Evolutionary conservation across 23 red algal genomes (phyloP).

Genomic region (Gracilaria gracilis): DNA sequence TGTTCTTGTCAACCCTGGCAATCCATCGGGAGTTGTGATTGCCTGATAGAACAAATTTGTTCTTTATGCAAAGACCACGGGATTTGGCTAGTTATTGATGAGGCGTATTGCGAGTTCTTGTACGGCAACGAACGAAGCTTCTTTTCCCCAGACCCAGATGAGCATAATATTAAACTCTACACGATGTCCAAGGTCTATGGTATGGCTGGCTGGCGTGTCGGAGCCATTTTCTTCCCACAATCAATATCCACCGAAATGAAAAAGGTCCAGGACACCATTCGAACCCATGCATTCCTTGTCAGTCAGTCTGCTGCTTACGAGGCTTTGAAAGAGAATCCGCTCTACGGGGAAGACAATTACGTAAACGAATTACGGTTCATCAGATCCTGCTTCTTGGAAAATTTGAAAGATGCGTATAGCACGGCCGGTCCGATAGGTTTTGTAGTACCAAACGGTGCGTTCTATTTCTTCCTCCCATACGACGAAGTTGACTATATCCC

Average conservation of each 20-base stretch:
- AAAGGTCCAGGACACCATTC: slow-evolving; percentile 81
- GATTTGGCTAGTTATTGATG: slow-evolving; percentile 82
- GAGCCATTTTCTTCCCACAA: slow-evolving; percentile 68
- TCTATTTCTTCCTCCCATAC: slow-evolving; percentile 54
- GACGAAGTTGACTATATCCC: background rate
- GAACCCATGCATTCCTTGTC: slow-evolving; percentile 72
- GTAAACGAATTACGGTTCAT: background rate
- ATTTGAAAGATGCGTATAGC: slow-evolving; percentile 13
- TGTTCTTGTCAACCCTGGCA: slow-evolving; percentile 64
- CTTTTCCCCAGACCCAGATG: slow-evolving; percentile 12
- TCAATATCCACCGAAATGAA: slow-evolving; percentile 49
- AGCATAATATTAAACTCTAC: slow-evolving; percentile 57
- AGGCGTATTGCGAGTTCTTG: slow-evolving; percentile 84
- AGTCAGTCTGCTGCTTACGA: slow-evolving; percentile 39
- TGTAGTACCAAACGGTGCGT: slow-evolving; percentile 7
- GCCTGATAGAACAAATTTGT: slow-evolving; percentile 38
- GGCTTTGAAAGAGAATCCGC: slow-evolving; percentile 30
- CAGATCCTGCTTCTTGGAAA: background rate
- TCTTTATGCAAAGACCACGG: slow-evolving; percentile 46
- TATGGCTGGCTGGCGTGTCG: slow-evolving; percentile 84
- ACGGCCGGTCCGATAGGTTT: background rate
- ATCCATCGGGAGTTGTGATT: slow-evolving; percentile 72
- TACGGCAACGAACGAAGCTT: slow-evolving; percentile 22
- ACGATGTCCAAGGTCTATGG: slow-evolving; percentile 85
- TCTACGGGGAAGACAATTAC: slow-evolving; percentile 1